phyloP scores from a whole-genome alignment of 1,284 basidiomycete species.

The Amylostereum chailletii region DNA sequence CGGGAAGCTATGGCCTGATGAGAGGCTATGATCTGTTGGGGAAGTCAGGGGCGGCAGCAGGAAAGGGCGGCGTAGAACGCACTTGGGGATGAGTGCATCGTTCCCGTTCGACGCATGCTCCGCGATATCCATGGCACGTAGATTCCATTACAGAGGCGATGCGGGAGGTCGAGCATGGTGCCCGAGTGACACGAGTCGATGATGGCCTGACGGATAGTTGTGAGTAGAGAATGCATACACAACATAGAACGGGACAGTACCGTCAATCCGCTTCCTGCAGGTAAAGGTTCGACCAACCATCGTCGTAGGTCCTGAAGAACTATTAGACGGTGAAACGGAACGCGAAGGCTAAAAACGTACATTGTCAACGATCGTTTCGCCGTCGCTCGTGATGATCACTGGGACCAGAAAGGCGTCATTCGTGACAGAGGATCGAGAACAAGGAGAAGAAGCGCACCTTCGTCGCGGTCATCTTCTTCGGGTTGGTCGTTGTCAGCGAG shows the following conservation, averaged over 20 bases:
- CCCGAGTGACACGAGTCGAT: conserved; percentile 13
- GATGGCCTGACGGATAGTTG: conserved; percentile 6
- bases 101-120: conserved; percentile 26
- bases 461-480: conserved; percentile 14
- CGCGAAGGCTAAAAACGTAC: conserved; percentile 1
- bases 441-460: conserved; percentile 6
- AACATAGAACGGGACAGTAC: conserved; percentile 1
- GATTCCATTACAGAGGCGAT: conserved; percentile 30
- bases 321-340: background rate
- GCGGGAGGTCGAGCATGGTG: conserved; percentile 9
- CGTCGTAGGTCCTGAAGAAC: conserved; percentile 8
- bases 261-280: conserved; percentile 8
- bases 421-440: no score
- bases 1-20: no score
- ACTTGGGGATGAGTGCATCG: conserved; percentile 16
- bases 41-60: no score
- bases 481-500: conserved; percentile 3
- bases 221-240: background rate
- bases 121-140: conserved; percentile 40
- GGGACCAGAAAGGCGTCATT: background rate
- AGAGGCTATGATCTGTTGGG: no score
- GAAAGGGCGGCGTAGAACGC: no score
- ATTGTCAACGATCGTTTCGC: conserved; percentile 10
- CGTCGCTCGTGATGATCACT: conserved; percentile 11
- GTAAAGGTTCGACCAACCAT: conserved; percentile 10